Conservation (phyloP, 2,329 filamentous ascomycete genomes). For the Cercospora canescens region DNA sequence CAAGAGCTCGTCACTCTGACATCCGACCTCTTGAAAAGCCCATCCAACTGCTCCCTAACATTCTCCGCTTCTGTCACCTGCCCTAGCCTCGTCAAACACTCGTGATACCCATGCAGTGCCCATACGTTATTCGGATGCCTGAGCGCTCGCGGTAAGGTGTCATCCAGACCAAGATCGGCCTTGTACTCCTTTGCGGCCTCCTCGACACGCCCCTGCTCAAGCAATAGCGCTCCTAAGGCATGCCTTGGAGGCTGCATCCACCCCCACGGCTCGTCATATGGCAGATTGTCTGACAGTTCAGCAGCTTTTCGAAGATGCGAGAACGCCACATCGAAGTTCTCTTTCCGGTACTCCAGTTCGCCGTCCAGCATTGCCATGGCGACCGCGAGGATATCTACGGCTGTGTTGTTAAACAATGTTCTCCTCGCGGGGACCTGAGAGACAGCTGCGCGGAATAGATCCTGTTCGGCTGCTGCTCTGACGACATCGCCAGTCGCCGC, state of each 20-base stretch:
- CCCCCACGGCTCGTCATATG: slow-evolving; percentile 73
- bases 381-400: slow-evolving; percentile 62
- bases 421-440: slow-evolving; percentile 58
- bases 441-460: slow-evolving; percentile 54
- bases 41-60: slow-evolving; percentile 52
- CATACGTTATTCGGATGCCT: slow-evolving; percentile 74
- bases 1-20: slow-evolving; percentile 60
- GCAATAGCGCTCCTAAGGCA: slow-evolving; percentile 65
- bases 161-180: slow-evolving; percentile 44
- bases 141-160: slow-evolving; percentile 62
- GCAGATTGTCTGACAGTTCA: slow-evolving; percentile 59
- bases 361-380: slow-evolving; percentile 66
- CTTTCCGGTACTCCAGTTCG: slow-evolving; percentile 69
- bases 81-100: slow-evolving; percentile 61
- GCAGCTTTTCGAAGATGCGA: slow-evolving; percentile 58
- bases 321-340: slow-evolving; percentile 56
- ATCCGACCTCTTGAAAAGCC: slow-evolving; percentile 59
- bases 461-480: slow-evolving; percentile 56
- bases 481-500: slow-evolving; percentile 59
- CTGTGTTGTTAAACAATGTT: slow-evolving; percentile 69
- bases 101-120: slow-evolving; percentile 71
- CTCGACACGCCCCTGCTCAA: slow-evolving; percentile 58
- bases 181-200: slow-evolving; percentile 41
- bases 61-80: slow-evolving; percentile 48
- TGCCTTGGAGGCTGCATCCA: slow-evolving; percentile 77